Percentiles rank a stretch among this genome's conserved stretches.
Evolutionary conservation across 208 protist species (phyloP).

Genomic region (Crithidia mellificae): DNA sequence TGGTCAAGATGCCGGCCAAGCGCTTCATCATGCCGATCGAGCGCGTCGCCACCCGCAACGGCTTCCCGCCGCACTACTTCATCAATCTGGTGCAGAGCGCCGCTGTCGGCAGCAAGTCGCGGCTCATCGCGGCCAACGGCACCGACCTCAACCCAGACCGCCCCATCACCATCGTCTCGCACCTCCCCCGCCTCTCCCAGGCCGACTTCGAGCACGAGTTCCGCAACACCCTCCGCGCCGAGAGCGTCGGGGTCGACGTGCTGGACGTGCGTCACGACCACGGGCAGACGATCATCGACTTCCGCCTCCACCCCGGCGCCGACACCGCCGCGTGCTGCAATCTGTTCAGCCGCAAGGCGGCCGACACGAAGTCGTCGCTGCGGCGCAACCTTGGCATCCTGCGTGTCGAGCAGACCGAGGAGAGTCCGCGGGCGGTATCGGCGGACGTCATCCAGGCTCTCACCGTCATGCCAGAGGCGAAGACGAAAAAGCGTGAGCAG

Average conservation of each 20-base stretch:
- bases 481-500: constrained; percentile 86
- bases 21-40: constrained; percentile 83
- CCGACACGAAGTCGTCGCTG: constrained; percentile 81
- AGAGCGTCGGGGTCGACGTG: constrained; percentile 58
- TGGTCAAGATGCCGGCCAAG: constrained; percentile 66
- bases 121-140: constrained; percentile 29
- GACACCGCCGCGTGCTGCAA: constrained; percentile 65
- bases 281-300: constrained; percentile 79
- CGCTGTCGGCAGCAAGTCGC: constrained; percentile 50
- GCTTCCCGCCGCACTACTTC: constrained; percentile 70
- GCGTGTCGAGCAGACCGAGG: constrained; percentile 69
- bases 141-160: constrained; percentile 69
- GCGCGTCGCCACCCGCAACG: constrained; percentile 65
- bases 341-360: constrained; percentile 77
- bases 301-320: constrained; percentile 56
- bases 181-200: constrained; percentile 70
- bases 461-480: constrained; percentile 63
- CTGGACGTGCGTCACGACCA: constrained; percentile 57
- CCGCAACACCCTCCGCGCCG: constrained; percentile 49
- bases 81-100: constrained; percentile 61
- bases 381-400: constrained; percentile 82
- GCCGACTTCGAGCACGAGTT: constrained; percentile 85
- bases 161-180: constrained; percentile 72
- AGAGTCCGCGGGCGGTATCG: constrained; percentile 47
- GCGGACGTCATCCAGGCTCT: constrained; percentile 62